A percentile compares a stretch with the other conserved stretches of the same genome.
These are phyloP conservation scores for Ascochyta koolunga DNA, from an alignment of 2,329 filamentous ascomycete genomes.

Conservation along the genomic window DNA sequence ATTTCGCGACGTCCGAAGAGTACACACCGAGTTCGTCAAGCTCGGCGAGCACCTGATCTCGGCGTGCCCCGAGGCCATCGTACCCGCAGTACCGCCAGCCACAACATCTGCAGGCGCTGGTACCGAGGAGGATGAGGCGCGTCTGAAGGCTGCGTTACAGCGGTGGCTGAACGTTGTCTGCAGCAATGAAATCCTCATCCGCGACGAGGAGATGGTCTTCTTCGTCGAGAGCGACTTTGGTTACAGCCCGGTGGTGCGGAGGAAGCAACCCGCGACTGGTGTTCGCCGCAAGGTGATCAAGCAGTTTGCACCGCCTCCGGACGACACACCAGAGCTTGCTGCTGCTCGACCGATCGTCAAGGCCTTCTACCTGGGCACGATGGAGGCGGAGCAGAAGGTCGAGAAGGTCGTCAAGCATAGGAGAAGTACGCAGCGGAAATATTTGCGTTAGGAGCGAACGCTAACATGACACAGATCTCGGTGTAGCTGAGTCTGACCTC, in stretches of 20 bases:
- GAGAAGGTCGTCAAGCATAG: constrained; percentile 92
- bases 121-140: constrained; percentile 90
- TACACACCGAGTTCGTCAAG: constrained; percentile 95
- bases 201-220: constrained; percentile 94
- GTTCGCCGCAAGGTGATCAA: constrained; percentile 95
- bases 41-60: constrained; percentile 96
- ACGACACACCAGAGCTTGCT: constrained; percentile 93
- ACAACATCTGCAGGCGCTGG: constrained; percentile 92
- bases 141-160: constrained; percentile 89
- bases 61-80: constrained; percentile 93
- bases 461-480: constrained; percentile 69
- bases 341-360: constrained; percentile 91
- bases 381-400: constrained; percentile 97
- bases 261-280: constrained; percentile 95
- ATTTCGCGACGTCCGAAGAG: constrained; percentile 93
- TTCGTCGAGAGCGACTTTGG: constrained; percentile 99
- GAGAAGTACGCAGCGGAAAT: constrained; percentile 66
- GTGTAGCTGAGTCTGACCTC: constrained; percentile 89
- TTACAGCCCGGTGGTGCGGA: constrained; percentile 92
- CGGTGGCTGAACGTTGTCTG: constrained; percentile 95
- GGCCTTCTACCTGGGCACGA: constrained; percentile 90
- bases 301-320: constrained; percentile 95
- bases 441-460: not conserved
- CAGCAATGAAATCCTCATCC: constrained; percentile 87
- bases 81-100: constrained; percentile 93